Evolutionary conservation across 1,284 basidiomycete genomes (phyloP).

Genomic region (Pseudozyma thailandica): DNA sequence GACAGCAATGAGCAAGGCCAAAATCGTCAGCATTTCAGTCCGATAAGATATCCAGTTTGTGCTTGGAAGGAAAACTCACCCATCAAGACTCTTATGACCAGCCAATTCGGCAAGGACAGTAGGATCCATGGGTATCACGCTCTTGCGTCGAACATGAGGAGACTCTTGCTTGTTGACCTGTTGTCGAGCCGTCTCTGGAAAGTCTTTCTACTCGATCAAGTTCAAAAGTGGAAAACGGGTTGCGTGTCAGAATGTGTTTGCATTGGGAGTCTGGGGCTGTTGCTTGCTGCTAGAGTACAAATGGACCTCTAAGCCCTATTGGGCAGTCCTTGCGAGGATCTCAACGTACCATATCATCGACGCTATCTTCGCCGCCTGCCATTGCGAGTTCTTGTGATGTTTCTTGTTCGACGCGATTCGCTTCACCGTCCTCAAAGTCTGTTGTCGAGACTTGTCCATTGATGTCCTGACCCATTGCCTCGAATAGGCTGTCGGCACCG

Average conservation of each 20-base stretch:
- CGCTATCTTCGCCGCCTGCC: slow-evolving; percentile 40
- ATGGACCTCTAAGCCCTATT: neutral
- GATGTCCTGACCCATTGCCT: slow-evolving; percentile 34
- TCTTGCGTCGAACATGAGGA: slow-evolving; percentile 65
- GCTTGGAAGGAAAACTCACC: slow-evolving; percentile 16
- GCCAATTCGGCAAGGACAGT: slow-evolving; percentile 68
- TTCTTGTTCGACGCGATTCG: slow-evolving; percentile 36
- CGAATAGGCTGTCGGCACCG: slow-evolving; percentile 39
- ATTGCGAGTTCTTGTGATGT: slow-evolving; percentile 23
- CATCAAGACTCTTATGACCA: slow-evolving; percentile 65
- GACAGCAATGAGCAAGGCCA: neutral
- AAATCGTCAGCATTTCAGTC: neutral
- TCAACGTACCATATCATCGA: slow-evolving; percentile 55
- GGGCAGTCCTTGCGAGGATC: neutral
- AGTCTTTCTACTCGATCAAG: slow-evolving; percentile 32
- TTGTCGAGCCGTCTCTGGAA: slow-evolving; percentile 53
- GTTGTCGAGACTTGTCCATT: slow-evolving; percentile 58
- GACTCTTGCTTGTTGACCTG: slow-evolving; percentile 48
- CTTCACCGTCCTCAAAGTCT: slow-evolving; percentile 63
- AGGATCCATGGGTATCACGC: slow-evolving; percentile 69
- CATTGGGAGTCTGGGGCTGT: too few species aligned
- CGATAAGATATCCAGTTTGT: neutral
- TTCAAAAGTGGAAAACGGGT: neutral
- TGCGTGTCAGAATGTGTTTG: slow-evolving; percentile 11
- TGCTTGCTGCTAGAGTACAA: neutral